A percentile compares a stretch with the other conserved stretches of the same genome.
phyloP scores from a whole-genome alignment of 2,329 filamentous ascomycete genomes.

The Talaromyces piceae region DNA sequence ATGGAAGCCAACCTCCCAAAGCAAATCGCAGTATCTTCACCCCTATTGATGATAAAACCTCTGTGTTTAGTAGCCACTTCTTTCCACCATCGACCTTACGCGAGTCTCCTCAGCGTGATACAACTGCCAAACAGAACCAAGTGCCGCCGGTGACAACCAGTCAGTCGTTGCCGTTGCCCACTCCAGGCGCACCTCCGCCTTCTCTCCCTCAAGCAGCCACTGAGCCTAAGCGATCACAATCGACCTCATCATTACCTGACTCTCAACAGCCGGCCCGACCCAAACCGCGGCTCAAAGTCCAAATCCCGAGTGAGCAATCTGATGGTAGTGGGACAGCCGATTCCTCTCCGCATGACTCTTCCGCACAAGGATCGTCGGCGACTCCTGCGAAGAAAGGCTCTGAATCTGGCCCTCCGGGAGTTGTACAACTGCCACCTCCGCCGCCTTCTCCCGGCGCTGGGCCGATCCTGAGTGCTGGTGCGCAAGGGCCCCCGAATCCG shows the following conservation, averaged over 20 bases:
- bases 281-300: conserved; percentile 79
- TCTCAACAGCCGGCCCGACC: conserved; percentile 62
- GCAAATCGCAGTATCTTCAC: conserved; percentile 90
- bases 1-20: conserved; percentile 49
- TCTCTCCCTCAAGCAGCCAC: conserved; percentile 44
- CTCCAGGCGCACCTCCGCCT: conserved; percentile 52
- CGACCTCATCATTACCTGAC: conserved; percentile 64
- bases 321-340: conserved; percentile 70
- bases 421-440: conserved; percentile 76
- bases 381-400: conserved; percentile 49
- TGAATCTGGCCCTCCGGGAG: conserved; percentile 55
- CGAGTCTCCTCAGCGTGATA: conserved; percentile 39
- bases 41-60: conserved; percentile 87
- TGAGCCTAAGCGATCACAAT: conserved; percentile 41
- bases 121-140: conserved; percentile 28
- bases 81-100: conserved; percentile 52
- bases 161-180: conserved; percentile 38
- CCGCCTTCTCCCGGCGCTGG: conserved; percentile 75
- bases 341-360: conserved; percentile 56
- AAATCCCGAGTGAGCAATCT: conserved; percentile 87
- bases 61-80: conserved; percentile 77
- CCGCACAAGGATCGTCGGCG: conserved; percentile 51
- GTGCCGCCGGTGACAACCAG: conserved; percentile 41
- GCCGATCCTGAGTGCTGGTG: conserved; percentile 73
- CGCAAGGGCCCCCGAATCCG: conserved; percentile 86